These are phyloP conservation scores for Forsythia viridissima DNA, from an alignment of 257 asterid genomes.

Conservation along the genomic window DNA sequence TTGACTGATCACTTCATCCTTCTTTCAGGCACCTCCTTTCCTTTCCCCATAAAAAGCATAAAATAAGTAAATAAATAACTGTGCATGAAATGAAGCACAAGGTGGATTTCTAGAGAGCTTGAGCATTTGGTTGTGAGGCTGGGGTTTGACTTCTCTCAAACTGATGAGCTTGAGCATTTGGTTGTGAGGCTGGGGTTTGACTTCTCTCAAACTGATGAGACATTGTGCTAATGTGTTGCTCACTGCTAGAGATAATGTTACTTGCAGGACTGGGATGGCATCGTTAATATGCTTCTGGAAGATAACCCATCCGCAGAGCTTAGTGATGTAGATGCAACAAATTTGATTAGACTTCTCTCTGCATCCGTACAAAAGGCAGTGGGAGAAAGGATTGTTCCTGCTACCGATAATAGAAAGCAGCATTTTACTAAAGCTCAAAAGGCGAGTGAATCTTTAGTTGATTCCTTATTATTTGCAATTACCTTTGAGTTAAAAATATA, in stretches of 20 bases:
- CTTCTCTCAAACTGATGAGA: conserved; percentile 25
- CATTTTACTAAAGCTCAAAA: conserved; percentile 76
- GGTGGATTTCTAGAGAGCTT: conserved; percentile 13
- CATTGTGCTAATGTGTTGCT: conserved; percentile 13
- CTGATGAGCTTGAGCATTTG: too few relatives aligned
- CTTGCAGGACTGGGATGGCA: conserved; percentile 94
- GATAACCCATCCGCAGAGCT: conserved; percentile 78
- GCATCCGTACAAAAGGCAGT: conserved; percentile 94
- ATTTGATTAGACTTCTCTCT: conserved; percentile 83
- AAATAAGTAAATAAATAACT: conserved; percentile 12
- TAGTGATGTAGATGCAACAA: conserved; percentile 82
- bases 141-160: conserved; percentile 26
- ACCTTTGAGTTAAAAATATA: conserved; percentile 7
- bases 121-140: not conserved
- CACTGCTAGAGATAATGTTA: conserved; percentile 21
- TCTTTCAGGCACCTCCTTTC: not conserved
- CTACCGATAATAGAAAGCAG: conserved; percentile 78
- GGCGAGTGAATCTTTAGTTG: conserved; percentile 39
- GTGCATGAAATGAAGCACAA: conserved; percentile 17
- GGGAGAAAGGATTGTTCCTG: conserved; percentile 94
- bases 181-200: conserved; percentile 14
- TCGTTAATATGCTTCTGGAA: conserved; percentile 80
- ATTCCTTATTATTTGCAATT: conserved; percentile 2
- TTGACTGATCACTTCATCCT: not conserved
- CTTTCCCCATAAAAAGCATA: conserved; percentile 3